Evolutionary conservation across 306 rosid genomes (phyloP).

Genomic region (Dicorynia guianensis): DNA sequence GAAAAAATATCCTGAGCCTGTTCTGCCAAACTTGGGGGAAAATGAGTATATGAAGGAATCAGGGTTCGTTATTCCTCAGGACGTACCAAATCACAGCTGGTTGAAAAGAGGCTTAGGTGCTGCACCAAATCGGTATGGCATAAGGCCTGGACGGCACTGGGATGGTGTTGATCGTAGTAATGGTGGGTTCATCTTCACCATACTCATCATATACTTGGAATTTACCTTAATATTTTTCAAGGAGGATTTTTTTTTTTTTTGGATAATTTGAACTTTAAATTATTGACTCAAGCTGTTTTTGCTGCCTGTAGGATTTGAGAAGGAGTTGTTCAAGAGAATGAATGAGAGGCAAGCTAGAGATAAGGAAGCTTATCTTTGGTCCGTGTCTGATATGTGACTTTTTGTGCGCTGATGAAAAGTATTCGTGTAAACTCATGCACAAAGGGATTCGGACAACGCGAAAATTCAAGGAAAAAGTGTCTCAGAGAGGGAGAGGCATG

Average conservation of each 20-base stretch:
- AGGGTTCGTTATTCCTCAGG: slow-evolving; percentile 89
- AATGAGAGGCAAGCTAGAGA: slow-evolving; percentile 80
- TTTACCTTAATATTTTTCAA: not conserved
- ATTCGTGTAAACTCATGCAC: too few species aligned
- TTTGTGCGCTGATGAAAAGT: not conserved
- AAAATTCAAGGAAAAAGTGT: too few species aligned
- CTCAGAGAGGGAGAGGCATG: too few species aligned
- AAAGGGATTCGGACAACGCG: too few species aligned
- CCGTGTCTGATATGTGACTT: slow-evolving; percentile 82
- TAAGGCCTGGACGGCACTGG: slow-evolving; percentile 94
- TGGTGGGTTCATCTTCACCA: slow-evolving; percentile 60
- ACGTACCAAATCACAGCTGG: slow-evolving; percentile 88
- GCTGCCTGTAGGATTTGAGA: slow-evolving; percentile 70
- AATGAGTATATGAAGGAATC: slow-evolving; percentile 80
- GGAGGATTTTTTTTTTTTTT: too few species aligned
- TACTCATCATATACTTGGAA: not conserved
- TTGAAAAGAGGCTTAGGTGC: slow-evolving; percentile 78
- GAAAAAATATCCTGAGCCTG: slow-evolving; percentile 66
- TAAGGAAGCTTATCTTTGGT: slow-evolving; percentile 92
- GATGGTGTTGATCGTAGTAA: slow-evolving; percentile 94
- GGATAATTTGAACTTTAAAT: not conserved
- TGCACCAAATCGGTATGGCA: slow-evolving; percentile 81
- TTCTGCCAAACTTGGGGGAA: slow-evolving; percentile 72
- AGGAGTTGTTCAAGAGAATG: slow-evolving; percentile 68
- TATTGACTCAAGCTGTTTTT: slow-evolving; percentile 26